Conservation (phyloP, 2,329 filamentous ascomycete species). For the Ramularia endophylla region DNA sequence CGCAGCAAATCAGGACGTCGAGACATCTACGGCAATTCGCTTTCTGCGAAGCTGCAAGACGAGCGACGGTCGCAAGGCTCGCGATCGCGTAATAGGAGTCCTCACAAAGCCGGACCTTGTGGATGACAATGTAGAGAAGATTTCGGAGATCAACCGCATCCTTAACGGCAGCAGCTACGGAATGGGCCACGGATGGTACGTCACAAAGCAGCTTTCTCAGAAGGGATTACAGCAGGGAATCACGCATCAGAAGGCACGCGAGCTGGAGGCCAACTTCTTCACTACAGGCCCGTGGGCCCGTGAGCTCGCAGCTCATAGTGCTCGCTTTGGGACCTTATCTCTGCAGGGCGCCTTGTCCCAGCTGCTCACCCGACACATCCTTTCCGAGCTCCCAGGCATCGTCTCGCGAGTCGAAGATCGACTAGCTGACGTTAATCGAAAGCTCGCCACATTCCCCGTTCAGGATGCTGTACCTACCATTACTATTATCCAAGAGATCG, state of each 20-base stretch:
- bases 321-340: slow-evolving; percentile 48
- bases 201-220: slow-evolving; percentile 59
- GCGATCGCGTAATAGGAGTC: slow-evolving; percentile 46
- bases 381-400: slow-evolving; percentile 36
- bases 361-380: slow-evolving; percentile 44
- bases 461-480: slow-evolving; percentile 59
- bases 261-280: slow-evolving; percentile 50
- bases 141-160: slow-evolving; percentile 12
- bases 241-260: slow-evolving; percentile 43
- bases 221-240: slow-evolving; percentile 42
- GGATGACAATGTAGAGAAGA: slow-evolving; percentile 35
- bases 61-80: slow-evolving; percentile 7
- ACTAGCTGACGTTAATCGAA: slow-evolving; percentile 46
- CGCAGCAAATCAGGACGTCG: slow-evolving; percentile 71
- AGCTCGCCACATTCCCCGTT: slow-evolving; percentile 57
- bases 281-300: slow-evolving; percentile 40
- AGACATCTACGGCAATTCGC: slow-evolving; percentile 65
- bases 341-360: slow-evolving; percentile 46
- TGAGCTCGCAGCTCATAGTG: slow-evolving; percentile 33
- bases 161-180: slow-evolving; percentile 56
- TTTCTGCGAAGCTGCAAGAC: slow-evolving; percentile 45
- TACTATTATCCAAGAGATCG: slow-evolving; percentile 56
- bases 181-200: slow-evolving; percentile 72
- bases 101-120: slow-evolving; percentile 80
- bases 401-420: slow-evolving; percentile 40